A percentile compares a stretch with the other conserved stretches of the same genome.
Conservation (phyloP, 352 stramenopile species). For the Phytophthora tubulina region DNA sequence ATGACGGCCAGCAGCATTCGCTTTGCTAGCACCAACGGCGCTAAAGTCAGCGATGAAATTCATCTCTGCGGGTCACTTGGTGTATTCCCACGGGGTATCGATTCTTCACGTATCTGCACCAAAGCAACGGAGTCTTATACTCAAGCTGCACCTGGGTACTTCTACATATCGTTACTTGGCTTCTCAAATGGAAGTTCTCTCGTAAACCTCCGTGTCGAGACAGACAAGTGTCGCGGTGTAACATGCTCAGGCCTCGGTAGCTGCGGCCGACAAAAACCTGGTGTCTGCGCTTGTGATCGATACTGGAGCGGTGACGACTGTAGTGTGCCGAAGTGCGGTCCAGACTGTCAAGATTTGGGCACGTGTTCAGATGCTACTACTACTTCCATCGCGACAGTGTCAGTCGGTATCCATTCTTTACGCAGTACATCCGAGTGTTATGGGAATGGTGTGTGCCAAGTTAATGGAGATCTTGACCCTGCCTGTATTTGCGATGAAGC, state of each 20-base stretch:
- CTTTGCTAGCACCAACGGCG: constrained; percentile 66
- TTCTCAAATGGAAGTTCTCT: constrained; percentile 43
- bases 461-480: constrained; percentile 41
- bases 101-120: constrained; percentile 67
- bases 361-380: constrained; percentile 47
- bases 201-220: constrained; percentile 61
- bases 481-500: constrained; percentile 73
- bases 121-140: constrained; percentile 63
- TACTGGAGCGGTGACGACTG: constrained; percentile 85
- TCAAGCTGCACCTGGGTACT: constrained; percentile 65
- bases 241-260: constrained; percentile 66
- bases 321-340: constrained; percentile 74
- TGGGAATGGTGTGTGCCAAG: constrained; percentile 72
- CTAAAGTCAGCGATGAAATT: constrained; percentile 59
- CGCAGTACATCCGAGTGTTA: constrained; percentile 77
- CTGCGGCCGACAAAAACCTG: constrained; percentile 70
- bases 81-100: constrained; percentile 66
- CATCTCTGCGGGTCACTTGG: constrained; percentile 75
- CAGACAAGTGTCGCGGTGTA: constrained; percentile 74
- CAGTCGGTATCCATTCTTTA: constrained; percentile 44
- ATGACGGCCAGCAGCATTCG: constrained; percentile 51
- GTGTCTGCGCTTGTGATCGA: constrained; percentile 75
- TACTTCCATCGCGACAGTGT: constrained; percentile 17
- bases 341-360: constrained; percentile 73
- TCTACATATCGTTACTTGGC: constrained; percentile 78